Evolutionary conservation across 345 rosid genomes (phyloP).

Genomic region (Dipteronia sinensis): DNA sequence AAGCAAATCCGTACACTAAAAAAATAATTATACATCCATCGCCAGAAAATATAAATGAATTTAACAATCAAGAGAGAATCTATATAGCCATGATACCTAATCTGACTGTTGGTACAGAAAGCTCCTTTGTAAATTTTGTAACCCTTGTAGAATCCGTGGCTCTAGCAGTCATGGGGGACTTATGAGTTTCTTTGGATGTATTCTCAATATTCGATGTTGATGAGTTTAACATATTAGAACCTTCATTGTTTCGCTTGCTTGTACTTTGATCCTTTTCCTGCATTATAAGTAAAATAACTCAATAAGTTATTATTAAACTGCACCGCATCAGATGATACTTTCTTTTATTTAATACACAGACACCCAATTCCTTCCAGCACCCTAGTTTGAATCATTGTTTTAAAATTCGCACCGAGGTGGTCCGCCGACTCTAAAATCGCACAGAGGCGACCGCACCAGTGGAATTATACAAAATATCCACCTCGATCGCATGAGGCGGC

Average conservation of each 20-base stretch:
- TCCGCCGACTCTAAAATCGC: no score
- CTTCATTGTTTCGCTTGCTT: constrained; percentile 40
- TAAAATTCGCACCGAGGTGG: no score
- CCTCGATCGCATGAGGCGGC: no score
- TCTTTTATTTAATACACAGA: background rate
- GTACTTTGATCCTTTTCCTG: constrained; percentile 54
- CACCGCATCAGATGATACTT: background rate
- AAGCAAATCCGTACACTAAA: background rate
- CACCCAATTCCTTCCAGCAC: no score
- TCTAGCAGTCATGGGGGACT: constrained; percentile 65
- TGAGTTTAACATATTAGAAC: constrained; percentile 49
- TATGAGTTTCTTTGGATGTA: constrained; percentile 51
- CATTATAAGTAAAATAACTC: constrained; percentile 16
- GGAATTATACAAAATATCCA: no score
- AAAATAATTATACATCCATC: background rate
- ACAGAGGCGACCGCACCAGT: no score
- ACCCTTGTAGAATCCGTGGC: constrained; percentile 89
- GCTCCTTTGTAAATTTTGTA: constrained; percentile 78
- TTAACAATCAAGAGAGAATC: background rate
- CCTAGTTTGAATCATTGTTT: no score
- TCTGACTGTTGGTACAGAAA: constrained; percentile 69
- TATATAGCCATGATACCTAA: constrained; percentile 53
- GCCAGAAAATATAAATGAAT: background rate
- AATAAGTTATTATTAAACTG: background rate
- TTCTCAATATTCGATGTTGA: constrained; percentile 49